phyloP scores from a whole-genome alignment of 768 basidiomycete genomes.

The Boletellus ananas region DNA sequence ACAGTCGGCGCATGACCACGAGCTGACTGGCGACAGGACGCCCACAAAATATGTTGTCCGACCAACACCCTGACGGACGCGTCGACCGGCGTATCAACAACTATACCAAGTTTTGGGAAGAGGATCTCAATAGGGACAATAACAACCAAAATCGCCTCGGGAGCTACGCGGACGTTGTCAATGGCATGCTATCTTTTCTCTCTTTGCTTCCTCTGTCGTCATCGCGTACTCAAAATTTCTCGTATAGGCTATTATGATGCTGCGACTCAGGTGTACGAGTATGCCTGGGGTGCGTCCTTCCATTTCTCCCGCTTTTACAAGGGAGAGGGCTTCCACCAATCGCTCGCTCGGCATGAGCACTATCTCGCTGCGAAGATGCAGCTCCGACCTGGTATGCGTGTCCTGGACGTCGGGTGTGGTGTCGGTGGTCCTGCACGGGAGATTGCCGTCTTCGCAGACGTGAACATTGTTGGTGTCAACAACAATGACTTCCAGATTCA shows the following conservation, averaged over 20 bases:
- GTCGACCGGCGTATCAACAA: constrained; percentile 66
- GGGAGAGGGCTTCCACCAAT: constrained; percentile 73
- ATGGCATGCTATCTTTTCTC: too few species aligned
- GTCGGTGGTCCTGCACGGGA: constrained; percentile 96
- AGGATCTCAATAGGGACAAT: constrained; percentile 67
- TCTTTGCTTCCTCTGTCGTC: background rate
- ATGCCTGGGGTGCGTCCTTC: constrained; percentile 88
- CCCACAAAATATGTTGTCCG: constrained; percentile 10
- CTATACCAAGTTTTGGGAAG: constrained; percentile 92
- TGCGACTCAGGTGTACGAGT: constrained; percentile 93
- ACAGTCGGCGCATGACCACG: background rate
- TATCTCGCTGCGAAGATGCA: constrained; percentile 88
- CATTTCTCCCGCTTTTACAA: constrained; percentile 97
- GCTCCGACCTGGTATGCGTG: constrained; percentile 86
- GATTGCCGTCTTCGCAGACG: constrained; percentile 89
- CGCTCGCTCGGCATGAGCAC: constrained; percentile 90
- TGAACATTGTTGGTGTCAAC: constrained; percentile 80
- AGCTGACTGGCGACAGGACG: background rate
- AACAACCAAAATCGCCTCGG: constrained; percentile 72
- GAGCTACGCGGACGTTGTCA: constrained; percentile 90
- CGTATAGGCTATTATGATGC: constrained; percentile 92
- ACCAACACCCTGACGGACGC: constrained; percentile 52
- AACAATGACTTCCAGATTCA: constrained; percentile 95
- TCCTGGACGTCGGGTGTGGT: constrained; percentile 97
- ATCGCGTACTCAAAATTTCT: background rate